These are phyloP conservation scores for Globisporangium barbulae DNA, from an alignment of 352 stramenopile species.

Conservation along the genomic window DNA sequence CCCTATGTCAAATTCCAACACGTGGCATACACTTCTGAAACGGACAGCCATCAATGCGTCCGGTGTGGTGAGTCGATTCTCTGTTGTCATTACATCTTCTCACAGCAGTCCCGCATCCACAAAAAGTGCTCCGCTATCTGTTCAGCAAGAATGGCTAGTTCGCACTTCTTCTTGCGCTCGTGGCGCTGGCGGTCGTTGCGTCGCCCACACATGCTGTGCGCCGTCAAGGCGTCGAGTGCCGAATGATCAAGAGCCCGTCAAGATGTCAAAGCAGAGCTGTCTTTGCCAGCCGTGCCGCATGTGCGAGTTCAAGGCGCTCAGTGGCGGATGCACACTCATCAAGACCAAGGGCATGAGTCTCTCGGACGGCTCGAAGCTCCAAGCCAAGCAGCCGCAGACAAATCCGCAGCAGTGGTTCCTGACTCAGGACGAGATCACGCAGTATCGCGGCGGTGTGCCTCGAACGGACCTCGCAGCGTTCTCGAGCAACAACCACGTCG, in stretches of 20 bases:
- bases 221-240: neutral
- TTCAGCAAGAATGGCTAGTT: neutral
- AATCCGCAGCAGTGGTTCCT: conserved; percentile 25
- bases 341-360: conserved; percentile 12
- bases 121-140: too few relatives aligned
- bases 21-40: too few relatives aligned
- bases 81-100: too few relatives aligned
- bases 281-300: conserved; percentile 38
- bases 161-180: neutral
- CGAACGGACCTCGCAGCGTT: conserved; percentile 40
- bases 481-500: conserved; percentile 45
- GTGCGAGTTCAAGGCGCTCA: conserved; percentile 37
- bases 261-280: conserved; percentile 9
- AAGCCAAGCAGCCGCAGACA: conserved; percentile 19
- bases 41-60: too few relatives aligned
- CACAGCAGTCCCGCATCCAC: too few relatives aligned
- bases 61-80: too few relatives aligned
- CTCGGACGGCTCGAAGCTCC: conserved; percentile 19
- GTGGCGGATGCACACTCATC: conserved; percentile 22
- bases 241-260: neutral
- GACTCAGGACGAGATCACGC: conserved; percentile 34
- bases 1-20: too few relatives aligned
- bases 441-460: conserved; percentile 35
- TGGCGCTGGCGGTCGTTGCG: neutral
- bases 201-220: neutral